Evolutionary conservation across 108 stramenopile genomes (phyloP).

Genomic region (Discostella pseudostelligera): DNA sequence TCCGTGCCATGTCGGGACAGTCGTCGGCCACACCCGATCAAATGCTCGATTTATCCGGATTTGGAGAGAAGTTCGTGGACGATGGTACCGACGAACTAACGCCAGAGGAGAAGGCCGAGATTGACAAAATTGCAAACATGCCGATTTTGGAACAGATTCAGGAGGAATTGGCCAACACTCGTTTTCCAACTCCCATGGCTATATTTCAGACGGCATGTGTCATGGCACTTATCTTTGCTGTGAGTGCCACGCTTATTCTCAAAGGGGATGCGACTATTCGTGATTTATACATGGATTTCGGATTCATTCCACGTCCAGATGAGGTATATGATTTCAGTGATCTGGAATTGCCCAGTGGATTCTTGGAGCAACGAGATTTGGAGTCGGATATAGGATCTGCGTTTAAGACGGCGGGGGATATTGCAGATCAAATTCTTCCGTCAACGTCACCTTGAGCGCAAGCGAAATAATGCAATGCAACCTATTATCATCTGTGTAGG

Average conservation of each 20-base stretch:
- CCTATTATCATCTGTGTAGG: no score
- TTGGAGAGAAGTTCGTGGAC: conserved; percentile 55
- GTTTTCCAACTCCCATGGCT: conserved; percentile 55
- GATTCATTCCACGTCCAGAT: conserved; percentile 67
- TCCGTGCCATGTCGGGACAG: conserved; percentile 50
- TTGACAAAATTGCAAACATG: conserved; percentile 63
- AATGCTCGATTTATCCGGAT: conserved; percentile 64
- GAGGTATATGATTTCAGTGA: conserved; percentile 55
- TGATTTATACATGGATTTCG: conserved; percentile 46
- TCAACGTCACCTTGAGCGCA: conserved; percentile 5
- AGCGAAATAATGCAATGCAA: background rate
- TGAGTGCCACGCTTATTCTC: conserved; percentile 61
- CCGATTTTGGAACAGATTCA: conserved; percentile 54
- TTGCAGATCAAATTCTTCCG: conserved; percentile 34
- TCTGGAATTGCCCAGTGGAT: conserved; percentile 48
- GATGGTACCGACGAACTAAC: conserved; percentile 78
- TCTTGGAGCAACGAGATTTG: conserved; percentile 37
- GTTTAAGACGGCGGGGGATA: conserved; percentile 23
- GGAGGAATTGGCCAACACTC: conserved; percentile 51
- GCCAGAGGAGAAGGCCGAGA: conserved; percentile 74
- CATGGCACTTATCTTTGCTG: conserved; percentile 54
- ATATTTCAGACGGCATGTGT: conserved; percentile 59
- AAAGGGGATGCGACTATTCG: conserved; percentile 62
- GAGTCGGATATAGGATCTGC: conserved; percentile 19
- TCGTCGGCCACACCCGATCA: conserved; percentile 36